Evolutionary conservation across 73 alveolate species (phyloP).

Genomic region (Paramecium sonneborni): DNA sequence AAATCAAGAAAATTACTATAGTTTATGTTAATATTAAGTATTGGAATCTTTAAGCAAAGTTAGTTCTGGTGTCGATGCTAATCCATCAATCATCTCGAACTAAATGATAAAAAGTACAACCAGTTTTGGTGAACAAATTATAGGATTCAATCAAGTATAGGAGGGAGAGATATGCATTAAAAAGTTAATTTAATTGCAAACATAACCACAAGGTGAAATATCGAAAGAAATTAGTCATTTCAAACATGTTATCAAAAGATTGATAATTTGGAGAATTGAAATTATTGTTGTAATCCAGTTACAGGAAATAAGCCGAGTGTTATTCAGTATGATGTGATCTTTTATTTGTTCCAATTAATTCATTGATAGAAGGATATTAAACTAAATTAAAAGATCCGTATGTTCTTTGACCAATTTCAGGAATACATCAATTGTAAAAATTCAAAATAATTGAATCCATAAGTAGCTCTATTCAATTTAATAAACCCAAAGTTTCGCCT

Average conservation of each 20-base stretch:
- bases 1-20: constrained; percentile 21
- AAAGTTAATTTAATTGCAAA: background rate
- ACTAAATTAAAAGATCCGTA: background rate
- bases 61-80: background rate
- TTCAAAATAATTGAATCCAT: background rate
- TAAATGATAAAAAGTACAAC: background rate
- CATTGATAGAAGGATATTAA: constrained; percentile 23
- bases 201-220: background rate
- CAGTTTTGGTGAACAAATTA: background rate
- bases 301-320: constrained; percentile 42
- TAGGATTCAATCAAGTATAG: background rate
- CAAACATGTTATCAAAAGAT: background rate
- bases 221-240: background rate
- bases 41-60: constrained; percentile 16
- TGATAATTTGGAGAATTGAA: constrained; percentile 45
- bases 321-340: constrained; percentile 38
- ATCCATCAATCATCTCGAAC: background rate
- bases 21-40: constrained; percentile 30
- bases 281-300: background rate
- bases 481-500: background rate
- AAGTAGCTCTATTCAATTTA: background rate
- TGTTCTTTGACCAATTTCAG: background rate
- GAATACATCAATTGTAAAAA: background rate
- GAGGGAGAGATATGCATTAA: constrained; percentile 47
- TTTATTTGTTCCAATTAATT: background rate